phyloP scores from a whole-genome alignment of 192 early-diverging fungal genomes.

The Lunasporangiospora selenospora region DNA sequence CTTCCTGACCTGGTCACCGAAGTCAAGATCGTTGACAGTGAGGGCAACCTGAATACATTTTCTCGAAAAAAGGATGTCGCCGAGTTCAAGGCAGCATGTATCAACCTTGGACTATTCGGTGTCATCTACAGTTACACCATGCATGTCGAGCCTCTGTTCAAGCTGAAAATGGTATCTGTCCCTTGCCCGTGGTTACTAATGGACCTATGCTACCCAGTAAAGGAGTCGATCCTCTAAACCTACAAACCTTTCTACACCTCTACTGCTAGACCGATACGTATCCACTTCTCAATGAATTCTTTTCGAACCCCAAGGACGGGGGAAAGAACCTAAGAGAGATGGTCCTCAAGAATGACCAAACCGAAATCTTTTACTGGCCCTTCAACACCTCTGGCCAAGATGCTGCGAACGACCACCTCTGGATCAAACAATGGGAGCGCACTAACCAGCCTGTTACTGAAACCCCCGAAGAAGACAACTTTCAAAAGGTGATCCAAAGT shows the following conservation, averaged over 20 bases:
- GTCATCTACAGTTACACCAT: constrained; percentile 46
- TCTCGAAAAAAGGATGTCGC: constrained; percentile 7
- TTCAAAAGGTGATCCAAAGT: constrained; percentile 1
- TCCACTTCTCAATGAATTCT: constrained; percentile 8
- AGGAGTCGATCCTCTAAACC: too few relatives aligned
- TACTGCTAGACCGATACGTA: constrained; percentile 18
- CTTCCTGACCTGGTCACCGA: constrained; percentile 36
- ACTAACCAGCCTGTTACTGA: constrained; percentile 7
- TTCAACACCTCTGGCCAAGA: constrained; percentile 10
- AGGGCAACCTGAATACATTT: constrained; percentile 33
- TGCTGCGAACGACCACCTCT: constrained; percentile 27
- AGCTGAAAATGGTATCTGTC: constrained; percentile 13
- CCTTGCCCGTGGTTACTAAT: too few relatives aligned
- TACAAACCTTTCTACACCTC: not conserved
- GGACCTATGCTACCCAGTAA: too few relatives aligned
- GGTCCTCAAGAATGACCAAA: constrained; percentile 24
- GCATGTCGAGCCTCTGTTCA: constrained; percentile 47
- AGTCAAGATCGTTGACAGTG: constrained; percentile 35
- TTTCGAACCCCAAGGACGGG: constrained; percentile 1
- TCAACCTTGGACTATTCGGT: constrained; percentile 46
- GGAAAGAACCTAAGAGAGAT: constrained; percentile 22
- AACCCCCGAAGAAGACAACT: not conserved
- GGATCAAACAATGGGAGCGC: constrained; percentile 47
- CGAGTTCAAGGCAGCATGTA: constrained; percentile 34
- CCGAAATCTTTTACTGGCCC: constrained; percentile 52